Evolutionary conservation across 371 early-diverging fungal species (phyloP), one percentile per base, ranked within the genome.

Genomic region (Mortierella sp.): DNA sequence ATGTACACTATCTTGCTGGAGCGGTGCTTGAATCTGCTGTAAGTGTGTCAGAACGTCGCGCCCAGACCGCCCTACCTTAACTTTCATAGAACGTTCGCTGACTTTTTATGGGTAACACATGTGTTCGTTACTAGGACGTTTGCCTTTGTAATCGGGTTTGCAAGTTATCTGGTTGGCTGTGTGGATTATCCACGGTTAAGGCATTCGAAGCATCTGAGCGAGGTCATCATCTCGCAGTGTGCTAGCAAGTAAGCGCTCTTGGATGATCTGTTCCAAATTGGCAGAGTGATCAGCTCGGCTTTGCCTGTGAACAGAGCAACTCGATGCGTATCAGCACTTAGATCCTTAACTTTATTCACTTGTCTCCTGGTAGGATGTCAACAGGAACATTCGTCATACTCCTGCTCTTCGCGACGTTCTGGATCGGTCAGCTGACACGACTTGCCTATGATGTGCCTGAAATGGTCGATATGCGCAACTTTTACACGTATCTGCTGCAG

Each of bases 91-190:
- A 64, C 40, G 9, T 64, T 64, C 24, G 5, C 24, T 64, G 40
- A 64, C 24, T n/a, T 14, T 28, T 55, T 54, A 13, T 9, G 26
- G 31, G 14, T 10, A 26, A 78, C 6, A 19, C 28, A 24, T 55
- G 9, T 26, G 21, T 54, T 31, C 57, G 19, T 55, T 34, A 54
- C 51, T 80, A 82, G 82, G 37, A 82, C 80, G 11, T 87, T 87
- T 53, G 96, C 94, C 3, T 98, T 99, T 90, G 94, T 98, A 28
- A 93, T 98, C 69, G 82, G 86, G 51, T 97, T 98, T 86, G 92
- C 97, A 19, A 95, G 95, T 0, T 98, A 98, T 88, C 87, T 98
- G 31, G 86, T 95, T 69, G 93, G 94, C 8, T 98, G 99, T 88
- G 90, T 99, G 51, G 95, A 98, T 86, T 96, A 97, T 81, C 87